Base-by-base conservation (phyloP, 192 early-diverging fungal species). In the Pecoramyces ruminantium region DNA sequence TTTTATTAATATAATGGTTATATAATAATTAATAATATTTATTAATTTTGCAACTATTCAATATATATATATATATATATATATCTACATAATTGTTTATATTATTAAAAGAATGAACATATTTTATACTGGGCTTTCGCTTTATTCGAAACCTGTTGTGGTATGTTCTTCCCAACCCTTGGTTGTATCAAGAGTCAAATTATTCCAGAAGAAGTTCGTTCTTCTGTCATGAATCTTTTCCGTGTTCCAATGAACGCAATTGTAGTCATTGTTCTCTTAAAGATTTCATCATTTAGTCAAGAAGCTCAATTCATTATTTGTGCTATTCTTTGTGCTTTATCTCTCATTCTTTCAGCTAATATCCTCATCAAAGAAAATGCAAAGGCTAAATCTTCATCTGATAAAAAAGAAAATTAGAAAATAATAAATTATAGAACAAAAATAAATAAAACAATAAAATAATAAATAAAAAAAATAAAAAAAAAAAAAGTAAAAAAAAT, bases 191-290 rank as follows among this genome's bases (percentile, higher is more conserved):
- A 85, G 27, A 88, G 89, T 17, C 83, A 88, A 58, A 83, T 83
- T 16, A 87, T 92, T 38, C 90, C 90, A 17, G 89, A 91, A 81
- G 86, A 89, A 51, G 84, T 86, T 79, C 82, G 90, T 40, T 87
- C 89, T 14, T 86, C 88, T 28, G 85, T 92, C 29, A 91, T 91
- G 86, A 86, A 87, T 16, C 83, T 92, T 30, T 82, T 92, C 30
- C 84, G 90, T 78, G 87, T 92, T n/a, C 90, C 90, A 51, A 89
- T 92, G 90, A 92, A 92, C 81, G 81, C 89, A 30, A 84, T 82
- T 13, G 89, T 92, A 0, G 88, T 89, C 0, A 42, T 79, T 21
- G 78, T 83, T 6, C 81, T 89, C 13, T 84, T 86, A 83, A 79
- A 84, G 12, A 88, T 88, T 15, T 82, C 87, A 15, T 78, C 79